Evolutionary conservation across 2,329 filamentous ascomycete species (phyloP).

Genomic region (Magnaporthales sp.): DNA sequence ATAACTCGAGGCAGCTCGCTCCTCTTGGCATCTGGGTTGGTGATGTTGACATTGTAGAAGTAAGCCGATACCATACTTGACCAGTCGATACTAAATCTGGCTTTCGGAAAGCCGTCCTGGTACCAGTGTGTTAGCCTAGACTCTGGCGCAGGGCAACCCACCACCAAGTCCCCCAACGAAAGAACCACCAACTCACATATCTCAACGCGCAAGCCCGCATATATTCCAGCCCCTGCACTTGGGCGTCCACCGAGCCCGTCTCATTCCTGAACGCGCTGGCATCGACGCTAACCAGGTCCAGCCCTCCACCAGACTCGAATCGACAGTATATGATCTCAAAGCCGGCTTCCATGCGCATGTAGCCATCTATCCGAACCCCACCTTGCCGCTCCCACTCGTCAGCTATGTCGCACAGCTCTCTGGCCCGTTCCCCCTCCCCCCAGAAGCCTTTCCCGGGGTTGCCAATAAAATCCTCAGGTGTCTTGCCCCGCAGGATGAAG

Average conservation of each 20-base stretch:
- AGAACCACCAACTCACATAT: background rate
- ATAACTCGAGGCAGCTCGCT: slow-evolving; percentile 18
- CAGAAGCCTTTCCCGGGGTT: background rate
- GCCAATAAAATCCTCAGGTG: background rate
- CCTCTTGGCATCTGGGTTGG: slow-evolving; percentile 25
- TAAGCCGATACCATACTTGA: slow-evolving; percentile 41
- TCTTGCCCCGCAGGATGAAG: slow-evolving; percentile 33
- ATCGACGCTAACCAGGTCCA: slow-evolving; percentile 25
- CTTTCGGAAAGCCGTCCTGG: slow-evolving; percentile 35
- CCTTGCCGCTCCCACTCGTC: slow-evolving; percentile 31
- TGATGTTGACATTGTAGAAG: slow-evolving; percentile 42
- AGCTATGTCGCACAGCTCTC: slow-evolving; percentile 45
- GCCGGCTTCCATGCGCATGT: slow-evolving; percentile 60
- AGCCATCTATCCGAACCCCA: slow-evolving; percentile 43
- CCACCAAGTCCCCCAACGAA: background rate
- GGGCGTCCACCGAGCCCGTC: slow-evolving; percentile 12
- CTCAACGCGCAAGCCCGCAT: slow-evolving; percentile 31
- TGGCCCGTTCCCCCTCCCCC: slow-evolving; percentile 41
- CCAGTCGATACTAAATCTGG: slow-evolving; percentile 34
- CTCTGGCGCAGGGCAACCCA: background rate
- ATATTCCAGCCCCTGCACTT: slow-evolving; percentile 19
- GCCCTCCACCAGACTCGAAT: slow-evolving; percentile 33
- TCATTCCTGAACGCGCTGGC: slow-evolving; percentile 9
- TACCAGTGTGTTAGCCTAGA: background rate
- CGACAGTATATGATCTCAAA: slow-evolving; percentile 64